These are phyloP conservation scores for Phytophthora colocasiae DNA, from an alignment of 352 stramenopile genomes.

Conservation along the genomic window DNA sequence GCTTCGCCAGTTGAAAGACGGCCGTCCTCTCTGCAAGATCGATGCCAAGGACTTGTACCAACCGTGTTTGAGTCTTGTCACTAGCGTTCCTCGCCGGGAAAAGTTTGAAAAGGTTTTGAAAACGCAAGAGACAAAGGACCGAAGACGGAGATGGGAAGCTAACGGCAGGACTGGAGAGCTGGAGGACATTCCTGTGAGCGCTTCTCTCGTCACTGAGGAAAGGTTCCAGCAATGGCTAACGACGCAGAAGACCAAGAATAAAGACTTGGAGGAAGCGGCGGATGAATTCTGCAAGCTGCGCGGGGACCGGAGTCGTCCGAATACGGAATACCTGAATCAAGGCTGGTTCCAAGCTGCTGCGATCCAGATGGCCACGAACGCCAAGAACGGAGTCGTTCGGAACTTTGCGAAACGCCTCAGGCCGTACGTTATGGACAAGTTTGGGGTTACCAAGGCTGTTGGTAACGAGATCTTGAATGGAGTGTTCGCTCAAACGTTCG, in stretches of 20 bases:
- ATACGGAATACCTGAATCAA: background rate
- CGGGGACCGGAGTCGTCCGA: background rate
- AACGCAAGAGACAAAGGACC: too few relatives aligned
- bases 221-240: background rate
- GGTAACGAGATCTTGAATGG: too few relatives aligned
- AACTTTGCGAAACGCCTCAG: constrained; percentile 9
- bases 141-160: background rate
- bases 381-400: constrained; percentile 1
- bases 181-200: background rate
- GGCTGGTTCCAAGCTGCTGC: background rate
- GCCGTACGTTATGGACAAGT: constrained; percentile 8
- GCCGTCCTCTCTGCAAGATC: too few relatives aligned
- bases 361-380: constrained; percentile 11
- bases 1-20: too few relatives aligned
- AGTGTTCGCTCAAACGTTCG: too few relatives aligned
- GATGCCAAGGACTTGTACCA: too few relatives aligned
- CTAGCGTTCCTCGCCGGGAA: too few relatives aligned
- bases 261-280: background rate
- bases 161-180: background rate
- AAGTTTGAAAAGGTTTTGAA: too few relatives aligned
- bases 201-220: background rate
- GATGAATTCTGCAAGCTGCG: background rate
- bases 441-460: background rate
- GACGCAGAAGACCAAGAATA: background rate
- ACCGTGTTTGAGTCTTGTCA: too few relatives aligned